Percentiles rank a stretch among this genome's conserved stretches.
Evolutionary conservation across 352 stramenopile genomes (phyloP).

Genomic region (Phytopythium mirpurense): DNA sequence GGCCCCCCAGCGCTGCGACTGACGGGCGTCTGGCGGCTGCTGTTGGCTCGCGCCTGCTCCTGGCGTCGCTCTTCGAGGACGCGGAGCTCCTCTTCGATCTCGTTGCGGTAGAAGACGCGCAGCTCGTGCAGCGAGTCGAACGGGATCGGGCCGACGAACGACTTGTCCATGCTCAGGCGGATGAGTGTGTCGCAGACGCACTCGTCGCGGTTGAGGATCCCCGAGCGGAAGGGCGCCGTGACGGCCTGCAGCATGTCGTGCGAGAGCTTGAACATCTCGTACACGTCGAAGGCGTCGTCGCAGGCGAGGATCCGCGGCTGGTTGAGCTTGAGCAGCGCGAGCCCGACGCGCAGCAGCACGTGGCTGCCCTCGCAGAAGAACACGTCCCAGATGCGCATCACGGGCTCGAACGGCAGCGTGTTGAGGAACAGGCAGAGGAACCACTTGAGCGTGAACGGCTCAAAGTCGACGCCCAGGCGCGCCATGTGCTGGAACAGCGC

Average conservation of each 20-base stretch:
- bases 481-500: constrained; percentile 66
- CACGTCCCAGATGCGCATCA: constrained; percentile 88
- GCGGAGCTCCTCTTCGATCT: constrained; percentile 53
- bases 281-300: constrained; percentile 72
- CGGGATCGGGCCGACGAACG: constrained; percentile 67
- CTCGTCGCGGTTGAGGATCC: constrained; percentile 70
- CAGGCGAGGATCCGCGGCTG: constrained; percentile 65
- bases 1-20: too few species aligned
- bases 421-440: constrained; percentile 93
- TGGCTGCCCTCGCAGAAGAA: constrained; percentile 90
- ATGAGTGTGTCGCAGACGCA: constrained; percentile 81
- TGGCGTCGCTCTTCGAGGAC: constrained; percentile 27
- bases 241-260: constrained; percentile 52
- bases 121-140: constrained; percentile 75
- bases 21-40: too few species aligned
- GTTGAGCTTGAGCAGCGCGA: constrained; percentile 83
- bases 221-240: constrained; percentile 48
- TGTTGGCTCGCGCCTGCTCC: constrained; percentile 1
- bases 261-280: constrained; percentile 80
- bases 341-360: constrained; percentile 78
- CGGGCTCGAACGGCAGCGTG: constrained; percentile 82
- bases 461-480: constrained; percentile 70
- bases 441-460: constrained; percentile 91
- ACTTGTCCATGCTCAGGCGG: constrained; percentile 75
- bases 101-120: constrained; percentile 49